Percentiles rank a stretch among this genome's conserved stretches.
Conservation (phyloP, 1,284 basidiomycete species). For the Ceratobasidium theobromae region DNA sequence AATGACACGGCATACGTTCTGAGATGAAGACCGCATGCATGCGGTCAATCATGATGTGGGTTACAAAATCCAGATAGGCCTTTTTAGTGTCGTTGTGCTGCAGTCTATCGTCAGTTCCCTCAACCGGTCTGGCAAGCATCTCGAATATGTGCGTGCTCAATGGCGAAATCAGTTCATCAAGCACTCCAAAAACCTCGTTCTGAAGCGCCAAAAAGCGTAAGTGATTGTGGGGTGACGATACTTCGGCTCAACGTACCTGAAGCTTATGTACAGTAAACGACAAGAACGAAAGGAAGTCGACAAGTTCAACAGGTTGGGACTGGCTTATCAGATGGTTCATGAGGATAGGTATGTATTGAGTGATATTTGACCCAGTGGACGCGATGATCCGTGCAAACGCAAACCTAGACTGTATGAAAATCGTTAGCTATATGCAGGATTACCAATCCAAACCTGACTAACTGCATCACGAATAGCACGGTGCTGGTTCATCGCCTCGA, state of each 20-base stretch:
- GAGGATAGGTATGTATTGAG: constrained; percentile 78
- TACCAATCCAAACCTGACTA: constrained; percentile 43
- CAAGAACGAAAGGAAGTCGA: constrained; percentile 96
- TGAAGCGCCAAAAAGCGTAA: constrained; percentile 41
- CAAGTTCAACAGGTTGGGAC: constrained; percentile 89
- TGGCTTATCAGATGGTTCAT: constrained; percentile 88
- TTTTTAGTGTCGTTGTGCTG: constrained; percentile 86
- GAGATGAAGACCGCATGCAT: constrained; percentile 86
- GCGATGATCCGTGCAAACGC: constrained; percentile 93
- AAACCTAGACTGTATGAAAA: constrained; percentile 70
- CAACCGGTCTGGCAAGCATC: constrained; percentile 78
- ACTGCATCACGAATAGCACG: constrained; percentile 92
- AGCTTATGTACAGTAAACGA: constrained; percentile 89
- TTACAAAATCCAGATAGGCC: constrained; percentile 85
- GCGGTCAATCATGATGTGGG: constrained; percentile 77
- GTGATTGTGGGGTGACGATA: constrained; percentile 21
- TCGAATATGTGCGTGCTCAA: constrained; percentile 82
- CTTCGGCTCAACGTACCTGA: constrained; percentile 57
- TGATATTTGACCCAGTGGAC: constrained; percentile 82
- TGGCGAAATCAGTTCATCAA: constrained; percentile 89
- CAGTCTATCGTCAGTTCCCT: constrained; percentile 89
- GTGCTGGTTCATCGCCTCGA: constrained; percentile 86
- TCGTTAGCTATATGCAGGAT: constrained; percentile 28
- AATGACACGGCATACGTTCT: constrained; percentile 59
- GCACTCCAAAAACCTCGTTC: constrained; percentile 77